phyloP scores from a whole-genome alignment of 1,139 yeast genomes.

The Citeromyces siamensis region DNA sequence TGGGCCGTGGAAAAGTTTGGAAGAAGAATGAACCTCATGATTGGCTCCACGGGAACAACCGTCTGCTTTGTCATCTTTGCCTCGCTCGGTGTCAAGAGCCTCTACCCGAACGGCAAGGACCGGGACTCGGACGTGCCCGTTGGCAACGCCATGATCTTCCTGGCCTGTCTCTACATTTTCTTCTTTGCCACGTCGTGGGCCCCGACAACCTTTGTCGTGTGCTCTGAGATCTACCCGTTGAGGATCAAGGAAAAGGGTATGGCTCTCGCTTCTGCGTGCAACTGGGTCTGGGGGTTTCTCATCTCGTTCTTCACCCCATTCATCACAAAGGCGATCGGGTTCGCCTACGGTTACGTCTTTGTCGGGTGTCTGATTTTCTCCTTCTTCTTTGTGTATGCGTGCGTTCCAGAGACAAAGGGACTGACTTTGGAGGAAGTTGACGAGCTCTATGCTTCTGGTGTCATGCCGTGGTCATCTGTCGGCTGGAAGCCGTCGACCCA shows the following conservation, averaged over 20 bases:
- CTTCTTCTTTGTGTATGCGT: constrained; percentile 49
- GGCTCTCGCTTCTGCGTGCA: constrained; percentile 62
- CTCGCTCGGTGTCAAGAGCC: constrained; percentile 50
- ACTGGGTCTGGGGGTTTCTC: constrained; percentile 73
- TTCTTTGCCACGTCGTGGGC: constrained; percentile 87
- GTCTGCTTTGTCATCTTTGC: constrained; percentile 56
- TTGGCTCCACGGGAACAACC: constrained; percentile 56
- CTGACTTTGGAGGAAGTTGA: constrained; percentile 66
- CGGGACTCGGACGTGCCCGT: constrained; percentile 24
- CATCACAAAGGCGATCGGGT: constrained; percentile 39
- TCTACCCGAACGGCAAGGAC: constrained; percentile 41
- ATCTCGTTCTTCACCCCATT: constrained; percentile 70
- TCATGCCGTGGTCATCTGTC: not conserved
- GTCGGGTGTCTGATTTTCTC: constrained; percentile 55
- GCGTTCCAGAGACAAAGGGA: constrained; percentile 67
- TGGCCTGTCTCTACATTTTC: constrained; percentile 70
- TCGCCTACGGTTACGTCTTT: constrained; percentile 66
- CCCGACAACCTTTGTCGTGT: constrained; percentile 68
- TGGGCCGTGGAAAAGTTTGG: constrained; percentile 60
- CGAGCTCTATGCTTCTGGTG: constrained; percentile 30
- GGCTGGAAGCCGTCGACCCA: constrained; percentile 1
- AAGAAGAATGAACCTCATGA: constrained; percentile 51
- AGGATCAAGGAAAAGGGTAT: constrained; percentile 74
- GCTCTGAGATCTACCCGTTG: constrained; percentile 70
- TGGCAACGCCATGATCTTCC: constrained; percentile 68